Percentiles rank a stretch among this genome's conserved stretches.
phyloP scores from a whole-genome alignment of 1,284 basidiomycete species.

The Coriolopsis trogii region DNA sequence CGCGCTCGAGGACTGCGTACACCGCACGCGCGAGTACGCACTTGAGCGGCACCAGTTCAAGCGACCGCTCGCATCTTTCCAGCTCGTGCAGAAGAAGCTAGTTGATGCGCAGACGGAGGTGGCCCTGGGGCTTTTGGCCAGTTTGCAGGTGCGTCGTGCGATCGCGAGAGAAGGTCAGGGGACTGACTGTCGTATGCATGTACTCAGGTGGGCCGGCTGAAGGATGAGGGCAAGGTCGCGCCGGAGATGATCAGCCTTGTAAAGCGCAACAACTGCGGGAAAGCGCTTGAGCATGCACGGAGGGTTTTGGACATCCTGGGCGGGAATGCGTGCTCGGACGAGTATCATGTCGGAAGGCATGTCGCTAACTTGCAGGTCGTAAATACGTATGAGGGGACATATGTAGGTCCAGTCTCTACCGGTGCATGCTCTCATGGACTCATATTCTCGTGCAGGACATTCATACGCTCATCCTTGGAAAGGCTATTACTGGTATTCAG shows the following conservation, averaged over 20 bases:
- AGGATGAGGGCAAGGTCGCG: constrained; percentile 78
- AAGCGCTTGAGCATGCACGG: constrained; percentile 83
- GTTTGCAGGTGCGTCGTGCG: constrained; percentile 44
- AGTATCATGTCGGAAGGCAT: constrained; percentile 92
- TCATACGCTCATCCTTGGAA: constrained; percentile 87
- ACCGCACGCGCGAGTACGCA: constrained; percentile 81
- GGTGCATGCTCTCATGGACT: not conserved
- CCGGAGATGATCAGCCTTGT: constrained; percentile 96
- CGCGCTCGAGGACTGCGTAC: constrained; percentile 90
- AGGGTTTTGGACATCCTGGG: constrained; percentile 87
- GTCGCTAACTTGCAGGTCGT: constrained; percentile 91
- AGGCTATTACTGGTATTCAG: constrained; percentile 85
- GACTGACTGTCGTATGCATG: not conserved
- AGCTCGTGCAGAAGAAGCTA: constrained; percentile 96
- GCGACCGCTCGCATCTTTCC: constrained; percentile 91
- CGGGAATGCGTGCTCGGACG: constrained; percentile 89
- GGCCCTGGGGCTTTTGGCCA: constrained; percentile 81
- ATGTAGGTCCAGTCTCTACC: constrained; percentile 41
- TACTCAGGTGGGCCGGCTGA: constrained; percentile 80
- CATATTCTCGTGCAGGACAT: constrained; percentile 59
- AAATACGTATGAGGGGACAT: constrained; percentile 89
- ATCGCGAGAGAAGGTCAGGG: not conserved
- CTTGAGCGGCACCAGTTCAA: constrained; percentile 91
- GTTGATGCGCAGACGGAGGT: constrained; percentile 91
- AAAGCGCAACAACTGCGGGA: constrained; percentile 96